These are phyloP conservation scores for Alternaria sp. DNA, from an alignment of 2,329 filamentous ascomycete genomes.

Conservation along the genomic window DNA sequence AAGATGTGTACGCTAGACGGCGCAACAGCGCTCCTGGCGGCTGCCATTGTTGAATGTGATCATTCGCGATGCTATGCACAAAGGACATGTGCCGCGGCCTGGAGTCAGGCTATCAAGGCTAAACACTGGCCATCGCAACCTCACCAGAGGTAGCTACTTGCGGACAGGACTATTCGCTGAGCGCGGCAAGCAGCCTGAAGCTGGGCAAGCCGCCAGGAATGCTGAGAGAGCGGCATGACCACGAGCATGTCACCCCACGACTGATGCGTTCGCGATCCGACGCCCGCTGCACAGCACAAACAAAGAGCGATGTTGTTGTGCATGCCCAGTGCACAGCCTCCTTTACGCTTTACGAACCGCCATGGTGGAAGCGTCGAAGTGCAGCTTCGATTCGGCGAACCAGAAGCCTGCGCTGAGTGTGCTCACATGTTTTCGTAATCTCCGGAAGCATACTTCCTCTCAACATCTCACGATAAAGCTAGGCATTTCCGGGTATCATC, in stretches of 20 bases:
- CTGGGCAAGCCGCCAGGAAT: conserved; percentile 5
- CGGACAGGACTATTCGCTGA: conserved; percentile 12
- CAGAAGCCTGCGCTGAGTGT: conserved; percentile 10
- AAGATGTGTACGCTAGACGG: conserved; percentile 5
- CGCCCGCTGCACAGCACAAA: conserved; percentile 17
- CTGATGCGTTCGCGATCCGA: conserved; percentile 10
- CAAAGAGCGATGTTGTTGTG: conserved; percentile 15
- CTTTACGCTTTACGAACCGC: conserved; percentile 7
- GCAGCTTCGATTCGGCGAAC: conserved; percentile 13
- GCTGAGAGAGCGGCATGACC: conserved; percentile 16
- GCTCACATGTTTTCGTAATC: conserved; percentile 1
- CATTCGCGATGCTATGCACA: not conserved
- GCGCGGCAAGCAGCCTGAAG: conserved; percentile 15
- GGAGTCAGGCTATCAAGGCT: not conserved
- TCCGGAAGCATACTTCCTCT: conserved; percentile 3
- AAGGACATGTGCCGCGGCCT: conserved; percentile 1
- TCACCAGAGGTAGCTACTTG: conserved; percentile 1
- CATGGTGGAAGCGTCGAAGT: not conserved
- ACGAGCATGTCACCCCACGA: conserved; percentile 15
- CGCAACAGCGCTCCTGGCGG: conserved; percentile 7
- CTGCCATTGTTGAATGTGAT: conserved; percentile 5
- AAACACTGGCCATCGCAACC: conserved; percentile 6
- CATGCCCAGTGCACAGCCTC: conserved; percentile 28
- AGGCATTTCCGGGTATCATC: not conserved
- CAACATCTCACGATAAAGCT: not conserved